Percentiles rank a stretch among this genome's conserved stretches.
These are phyloP conservation scores for Nakazawaea populi DNA, from an alignment of 805 yeast genomes.

Conservation along the genomic window DNA sequence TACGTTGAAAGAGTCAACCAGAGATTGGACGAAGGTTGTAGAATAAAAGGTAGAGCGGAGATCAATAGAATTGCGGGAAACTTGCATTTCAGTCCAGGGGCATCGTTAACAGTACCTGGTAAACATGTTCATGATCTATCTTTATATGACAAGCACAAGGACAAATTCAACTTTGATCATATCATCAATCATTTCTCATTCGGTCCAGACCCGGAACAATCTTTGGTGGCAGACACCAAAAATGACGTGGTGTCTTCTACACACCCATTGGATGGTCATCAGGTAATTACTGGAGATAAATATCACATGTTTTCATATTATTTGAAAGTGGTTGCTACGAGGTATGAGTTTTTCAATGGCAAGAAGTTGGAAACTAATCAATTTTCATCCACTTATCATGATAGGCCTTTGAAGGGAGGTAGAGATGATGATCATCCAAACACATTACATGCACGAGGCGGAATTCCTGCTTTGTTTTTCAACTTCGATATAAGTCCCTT, in stretches of 20 bases:
- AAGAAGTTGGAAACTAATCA: constrained; percentile 72
- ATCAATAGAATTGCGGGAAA: constrained; percentile 87
- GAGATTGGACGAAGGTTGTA: constrained; percentile 78
- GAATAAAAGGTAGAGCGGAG: constrained; percentile 71
- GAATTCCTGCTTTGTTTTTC: constrained; percentile 85
- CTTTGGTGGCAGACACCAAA: constrained; percentile 10
- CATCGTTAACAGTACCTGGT: constrained; percentile 51
- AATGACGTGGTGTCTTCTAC: constrained; percentile 35
- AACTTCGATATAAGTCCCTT: constrained; percentile 89
- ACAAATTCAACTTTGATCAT: constrained; percentile 72
- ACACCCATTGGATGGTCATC: constrained; percentile 62
- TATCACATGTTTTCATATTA: constrained; percentile 68
- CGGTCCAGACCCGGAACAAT: constrained; percentile 49
- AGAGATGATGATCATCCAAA: constrained; percentile 87
- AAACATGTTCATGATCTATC: constrained; percentile 84
- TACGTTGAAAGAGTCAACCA: constrained; percentile 59
- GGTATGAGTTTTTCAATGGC: constrained; percentile 65
- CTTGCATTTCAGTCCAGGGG: constrained; percentile 95
- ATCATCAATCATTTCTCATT: constrained; percentile 75
- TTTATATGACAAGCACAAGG: constrained; percentile 48
- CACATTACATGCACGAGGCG: constrained; percentile 77
- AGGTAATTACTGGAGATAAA: constrained; percentile 38
- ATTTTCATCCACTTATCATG: constrained; percentile 83
- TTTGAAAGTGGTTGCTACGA: constrained; percentile 84
- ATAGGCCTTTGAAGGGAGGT: constrained; percentile 82